phyloP scores from a whole-genome alignment of 1,284 basidiomycete species.

The Sanghuangporus weigelae region DNA sequence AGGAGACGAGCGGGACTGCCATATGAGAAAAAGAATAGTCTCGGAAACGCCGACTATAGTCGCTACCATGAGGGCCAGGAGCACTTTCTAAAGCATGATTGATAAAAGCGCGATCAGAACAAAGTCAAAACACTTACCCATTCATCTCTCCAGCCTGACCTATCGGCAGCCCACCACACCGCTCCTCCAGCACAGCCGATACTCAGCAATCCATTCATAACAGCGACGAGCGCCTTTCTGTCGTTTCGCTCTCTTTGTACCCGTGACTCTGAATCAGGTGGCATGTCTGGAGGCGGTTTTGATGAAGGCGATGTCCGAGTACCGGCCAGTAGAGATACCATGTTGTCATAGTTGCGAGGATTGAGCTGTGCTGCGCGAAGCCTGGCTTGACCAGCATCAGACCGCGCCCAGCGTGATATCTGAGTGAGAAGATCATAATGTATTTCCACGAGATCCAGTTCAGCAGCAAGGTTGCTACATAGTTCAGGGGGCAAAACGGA shows the following conservation, averaged over 20 bases:
- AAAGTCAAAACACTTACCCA: slow-evolving; percentile 47
- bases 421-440: slow-evolving; percentile 53
- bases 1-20: slow-evolving; percentile 41
- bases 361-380: slow-evolving; percentile 44
- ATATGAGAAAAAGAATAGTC: slow-evolving; percentile 63
- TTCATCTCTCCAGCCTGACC: slow-evolving; percentile 59
- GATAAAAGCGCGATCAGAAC: background rate
- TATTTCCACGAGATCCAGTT: slow-evolving; percentile 37
- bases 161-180: slow-evolving; percentile 65
- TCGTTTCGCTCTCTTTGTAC: slow-evolving; percentile 42
- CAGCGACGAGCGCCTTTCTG: slow-evolving; percentile 56
- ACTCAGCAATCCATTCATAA: slow-evolving; percentile 68
- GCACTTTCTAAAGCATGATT: slow-evolving; percentile 42
- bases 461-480: slow-evolving; percentile 34
- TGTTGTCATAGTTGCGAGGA: slow-evolving; percentile 47
- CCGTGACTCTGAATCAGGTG: slow-evolving; percentile 37
- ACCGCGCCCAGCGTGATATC: slow-evolving; percentile 65
- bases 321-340: slow-evolving; percentile 73
- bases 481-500: slow-evolving; percentile 42
- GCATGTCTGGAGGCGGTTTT: slow-evolving; percentile 48
- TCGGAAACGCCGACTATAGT: slow-evolving; percentile 62
- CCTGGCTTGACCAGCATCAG: slow-evolving; percentile 38
- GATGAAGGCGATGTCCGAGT: slow-evolving; percentile 68
- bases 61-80: slow-evolving; percentile 55
- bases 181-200: slow-evolving; percentile 60